Evolutionary conservation across 2,329 filamentous ascomycete species (phyloP), one percentile per base, ranked within the genome.

Genomic region (Ophiocordyceps sinensis): DNA sequence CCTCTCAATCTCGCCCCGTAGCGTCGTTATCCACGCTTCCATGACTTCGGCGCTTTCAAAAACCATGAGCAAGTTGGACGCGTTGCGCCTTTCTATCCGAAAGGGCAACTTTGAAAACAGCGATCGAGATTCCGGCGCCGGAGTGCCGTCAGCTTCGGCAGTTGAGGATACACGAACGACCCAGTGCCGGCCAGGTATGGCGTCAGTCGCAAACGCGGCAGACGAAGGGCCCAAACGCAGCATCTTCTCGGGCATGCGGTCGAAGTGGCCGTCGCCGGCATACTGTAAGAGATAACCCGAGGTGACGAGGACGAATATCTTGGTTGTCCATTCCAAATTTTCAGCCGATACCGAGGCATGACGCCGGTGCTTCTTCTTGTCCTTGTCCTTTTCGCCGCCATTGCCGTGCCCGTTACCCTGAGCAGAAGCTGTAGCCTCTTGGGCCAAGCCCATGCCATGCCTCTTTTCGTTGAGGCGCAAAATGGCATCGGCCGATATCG

Each of bases 101-200:
- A 82, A 71, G 2, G 77, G 70, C 39, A 85, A 62, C 41, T 79
- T 74, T 2, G 79, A 75, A 28, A 85, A 67, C 3, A 86, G 58
- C 1, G 79, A 82, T 39, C 73, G 72, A 3, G 73, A 64, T 31
- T 75, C 71, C 3, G 65, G 51, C 3, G 65, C 52, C 13, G 68
- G 53, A 1, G 58, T 62, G 26, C 74, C 74, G 29, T 82, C 73
- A 3, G 71, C 60, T 39, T 79, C 77, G 43, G 77, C 75, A 9
- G 68, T 64, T 30, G 84, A 80, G 3, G 77, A 80, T 19, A 89
- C 75, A 49, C 86, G 83, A 13, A 89, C 59, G 6, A 89, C 85
- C 76, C 82, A 88, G 52, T 87, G 83, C 45, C 76, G 77, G 6
- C 85, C 85, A 3, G 83, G 82, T 42, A 89, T 85, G 13, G 82